These are phyloP conservation scores for Thermothielavioides terrestris DNA, from an alignment of 495 filamentous ascomycete genomes.

Conservation along the genomic window DNA sequence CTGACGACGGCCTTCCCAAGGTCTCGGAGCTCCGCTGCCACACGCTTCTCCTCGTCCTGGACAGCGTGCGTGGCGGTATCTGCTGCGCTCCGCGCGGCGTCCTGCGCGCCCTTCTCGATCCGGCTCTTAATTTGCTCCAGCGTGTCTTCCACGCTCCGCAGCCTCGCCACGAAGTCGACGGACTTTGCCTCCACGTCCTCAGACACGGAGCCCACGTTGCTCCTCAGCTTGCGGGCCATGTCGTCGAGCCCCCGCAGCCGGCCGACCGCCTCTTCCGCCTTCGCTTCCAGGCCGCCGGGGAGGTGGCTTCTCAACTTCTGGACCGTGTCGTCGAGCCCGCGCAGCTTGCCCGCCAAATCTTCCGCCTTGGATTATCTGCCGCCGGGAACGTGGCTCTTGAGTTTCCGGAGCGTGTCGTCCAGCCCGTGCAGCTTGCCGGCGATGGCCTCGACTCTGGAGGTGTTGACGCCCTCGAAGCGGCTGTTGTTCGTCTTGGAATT, in stretches of 20 bases:
- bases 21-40: neutral
- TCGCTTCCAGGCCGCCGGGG: too few species aligned
- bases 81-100: neutral
- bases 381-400: neutral
- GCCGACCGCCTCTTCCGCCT: too few species aligned
- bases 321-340: too few species aligned
- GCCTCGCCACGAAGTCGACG: neutral
- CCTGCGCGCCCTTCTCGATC: neutral
- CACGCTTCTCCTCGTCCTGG: neutral
- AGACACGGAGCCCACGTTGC: neutral
- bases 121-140: neutral
- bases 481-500: neutral
- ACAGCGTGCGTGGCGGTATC: neutral
- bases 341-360: neutral
- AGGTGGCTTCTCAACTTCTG: too few species aligned
- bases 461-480: neutral
- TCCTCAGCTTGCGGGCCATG: neutral
- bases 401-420: neutral
- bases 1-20: neutral
- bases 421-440: neutral
- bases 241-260: neutral
- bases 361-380: neutral
- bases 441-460: neutral
- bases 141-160: neutral
- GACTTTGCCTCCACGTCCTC: neutral